A percentile compares a stretch with the other conserved stretches of the same genome.
phyloP scores from a whole-genome alignment of 1,284 basidiomycete genomes.

The Trichosporon ovoides region DNA sequence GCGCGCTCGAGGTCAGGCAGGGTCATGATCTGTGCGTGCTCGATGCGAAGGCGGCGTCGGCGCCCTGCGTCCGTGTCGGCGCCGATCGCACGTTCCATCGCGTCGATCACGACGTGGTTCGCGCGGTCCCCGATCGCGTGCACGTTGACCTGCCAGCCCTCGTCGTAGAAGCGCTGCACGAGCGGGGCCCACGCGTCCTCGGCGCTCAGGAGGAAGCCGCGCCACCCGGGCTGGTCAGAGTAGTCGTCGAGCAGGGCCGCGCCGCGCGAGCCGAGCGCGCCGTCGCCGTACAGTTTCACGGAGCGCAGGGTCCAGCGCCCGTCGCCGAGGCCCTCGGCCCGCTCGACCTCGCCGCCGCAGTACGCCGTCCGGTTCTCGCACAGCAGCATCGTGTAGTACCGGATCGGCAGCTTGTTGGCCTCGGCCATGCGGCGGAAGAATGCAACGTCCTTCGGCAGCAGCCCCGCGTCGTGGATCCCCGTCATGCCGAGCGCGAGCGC shows the following conservation, averaged over 20 bases:
- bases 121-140: slow-evolving; percentile 90
- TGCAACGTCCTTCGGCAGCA: slow-evolving; percentile 55
- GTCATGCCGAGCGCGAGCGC: slow-evolving; percentile 71
- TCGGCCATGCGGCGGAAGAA: slow-evolving; percentile 69
- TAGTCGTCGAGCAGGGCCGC: slow-evolving; percentile 83
- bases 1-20: slow-evolving; percentile 63
- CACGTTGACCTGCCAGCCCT: slow-evolving; percentile 53
- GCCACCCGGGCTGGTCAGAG: slow-evolving; percentile 65
- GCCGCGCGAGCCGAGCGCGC: slow-evolving; percentile 85
- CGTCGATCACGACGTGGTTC: slow-evolving; percentile 72
- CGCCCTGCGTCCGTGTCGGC: slow-evolving; percentile 32
- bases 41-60: slow-evolving; percentile 65
- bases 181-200: slow-evolving; percentile 56
- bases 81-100: slow-evolving; percentile 62
- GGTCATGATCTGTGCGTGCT: slow-evolving; percentile 85
- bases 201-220: slow-evolving; percentile 62
- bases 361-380: slow-evolving; percentile 57
- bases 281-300: slow-evolving; percentile 73
- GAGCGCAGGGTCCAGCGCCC: slow-evolving; percentile 64
- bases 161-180: slow-evolving; percentile 61
- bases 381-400: slow-evolving; percentile 67
- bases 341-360: slow-evolving; percentile 62
- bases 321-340: slow-evolving; percentile 51
- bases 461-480: slow-evolving; percentile 73
- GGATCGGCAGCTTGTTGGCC: slow-evolving; percentile 59